Conservation (phyloP, 1,284 basidiomycete species). For the Leccinum griseonigrum region DNA sequence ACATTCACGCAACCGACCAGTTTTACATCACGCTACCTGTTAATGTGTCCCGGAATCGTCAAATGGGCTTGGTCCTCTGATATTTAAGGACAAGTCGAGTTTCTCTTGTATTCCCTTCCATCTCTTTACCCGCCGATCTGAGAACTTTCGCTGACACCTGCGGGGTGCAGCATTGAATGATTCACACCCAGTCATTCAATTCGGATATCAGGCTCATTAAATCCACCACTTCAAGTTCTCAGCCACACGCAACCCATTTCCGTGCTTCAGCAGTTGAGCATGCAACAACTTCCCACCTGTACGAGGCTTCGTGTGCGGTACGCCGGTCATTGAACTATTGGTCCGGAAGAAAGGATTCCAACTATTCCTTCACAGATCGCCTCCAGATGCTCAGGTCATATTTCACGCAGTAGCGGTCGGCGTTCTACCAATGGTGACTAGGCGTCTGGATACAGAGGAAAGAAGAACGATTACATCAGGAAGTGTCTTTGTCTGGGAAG, state of each 20-base stretch:
- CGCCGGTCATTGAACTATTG: slow-evolving; percentile 21
- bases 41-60: slow-evolving; percentile 29
- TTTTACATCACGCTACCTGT: slow-evolving; percentile 33
- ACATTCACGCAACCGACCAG: slow-evolving; percentile 29
- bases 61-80: slow-evolving; percentile 18
- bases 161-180: slow-evolving; percentile 22
- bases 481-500: slow-evolving; percentile 82
- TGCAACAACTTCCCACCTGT: slow-evolving; percentile 37
- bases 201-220: slow-evolving; percentile 29
- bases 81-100: slow-evolving; percentile 32
- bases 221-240: slow-evolving; percentile 21
- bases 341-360: slow-evolving; percentile 25
- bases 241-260: slow-evolving; percentile 18
- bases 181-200: slow-evolving; percentile 24
- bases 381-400: slow-evolving; percentile 69
- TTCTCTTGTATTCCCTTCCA: slow-evolving; percentile 14
- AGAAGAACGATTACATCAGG: slow-evolving; percentile 61
- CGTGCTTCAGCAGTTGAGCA: background rate
- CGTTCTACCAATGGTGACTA: slow-evolving; percentile 65
- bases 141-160: slow-evolving; percentile 15
- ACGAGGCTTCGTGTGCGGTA: slow-evolving; percentile 37
- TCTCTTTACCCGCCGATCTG: slow-evolving; percentile 10
- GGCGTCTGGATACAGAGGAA: slow-evolving; percentile 74
- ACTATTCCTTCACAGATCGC: slow-evolving; percentile 46
- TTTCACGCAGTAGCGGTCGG: slow-evolving; percentile 69